phyloP scores from a whole-genome alignment of 2,329 filamentous ascomycete genomes.

The Exophiala phaeomuriformis region DNA sequence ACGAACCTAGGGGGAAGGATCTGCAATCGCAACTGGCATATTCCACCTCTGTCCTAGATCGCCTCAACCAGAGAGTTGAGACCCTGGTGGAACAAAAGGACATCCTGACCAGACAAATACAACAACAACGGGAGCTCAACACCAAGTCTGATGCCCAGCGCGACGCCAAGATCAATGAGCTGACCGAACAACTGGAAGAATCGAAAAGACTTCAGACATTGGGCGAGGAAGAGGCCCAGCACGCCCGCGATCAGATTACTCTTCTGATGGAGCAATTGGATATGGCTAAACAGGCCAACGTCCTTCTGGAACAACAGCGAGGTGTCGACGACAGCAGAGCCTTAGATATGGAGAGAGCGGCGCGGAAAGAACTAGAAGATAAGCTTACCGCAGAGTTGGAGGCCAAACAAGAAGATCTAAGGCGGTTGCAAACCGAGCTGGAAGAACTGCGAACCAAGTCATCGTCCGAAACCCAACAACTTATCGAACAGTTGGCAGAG shows the following conservation, averaged over 20 bases:
- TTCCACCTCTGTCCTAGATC: constrained; percentile 72
- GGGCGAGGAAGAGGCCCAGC: constrained; percentile 41
- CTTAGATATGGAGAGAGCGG: constrained; percentile 16
- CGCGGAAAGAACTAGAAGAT: constrained; percentile 21
- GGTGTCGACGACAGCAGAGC: constrained; percentile 30
- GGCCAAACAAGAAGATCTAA: constrained; percentile 28
- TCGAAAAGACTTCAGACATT: constrained; percentile 58
- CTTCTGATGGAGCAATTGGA: constrained; percentile 41
- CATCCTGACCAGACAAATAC: constrained; percentile 83
- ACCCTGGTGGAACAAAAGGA: constrained; percentile 78
- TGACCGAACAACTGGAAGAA: constrained; percentile 47
- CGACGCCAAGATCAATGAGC: constrained; percentile 41
- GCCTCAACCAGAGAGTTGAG: constrained; percentile 68
- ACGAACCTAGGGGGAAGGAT: constrained; percentile 49
- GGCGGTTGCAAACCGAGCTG: constrained; percentile 27
- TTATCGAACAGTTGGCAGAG: constrained; percentile 11
- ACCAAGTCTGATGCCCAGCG: constrained; percentile 67
- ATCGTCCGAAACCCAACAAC: constrained; percentile 15
- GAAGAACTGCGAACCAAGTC: constrained; percentile 19
- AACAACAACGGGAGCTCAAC: constrained; percentile 89
- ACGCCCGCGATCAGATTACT: constrained; percentile 36
- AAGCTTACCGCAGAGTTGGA: constrained; percentile 19
- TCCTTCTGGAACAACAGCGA: constrained; percentile 32
- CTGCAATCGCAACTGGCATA: constrained; percentile 64
- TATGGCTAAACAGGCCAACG: constrained; percentile 33